Evolutionary conservation across 257 asterid genomes (phyloP), one percentile per base, ranked within the genome.

Genomic region (Solanum commersonii): DNA sequence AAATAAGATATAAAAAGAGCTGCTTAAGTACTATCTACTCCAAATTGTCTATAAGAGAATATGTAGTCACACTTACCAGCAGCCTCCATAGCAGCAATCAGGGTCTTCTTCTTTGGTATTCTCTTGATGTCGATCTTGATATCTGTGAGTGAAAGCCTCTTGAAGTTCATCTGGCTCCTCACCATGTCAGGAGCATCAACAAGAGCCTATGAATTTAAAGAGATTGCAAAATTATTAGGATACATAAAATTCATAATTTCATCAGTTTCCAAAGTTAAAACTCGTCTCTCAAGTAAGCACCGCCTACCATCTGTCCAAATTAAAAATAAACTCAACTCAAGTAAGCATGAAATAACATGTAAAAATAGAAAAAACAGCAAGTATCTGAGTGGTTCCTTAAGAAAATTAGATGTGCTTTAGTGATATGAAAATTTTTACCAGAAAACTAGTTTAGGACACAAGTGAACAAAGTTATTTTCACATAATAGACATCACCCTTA

Each of bases 141-240:
- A 73, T 89, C 91, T 20, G 90, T 88, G 79, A 89, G 89, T 5
- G 88, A 70, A 23, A 89, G 87, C 84, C 91, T 83, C 89, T 89
- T 89, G 77, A 89, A 89, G 71, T 89, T 89, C 82, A 89, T 89
- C 52, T 89, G 91, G 74, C 89, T 83, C 65, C 91, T 34, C 14
- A 87, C 85, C 89, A 87, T 89, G 85, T 89, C 91, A 42, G 89
- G 91, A n/a, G 91, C 65, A 87, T 89, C 91, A 15, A 89, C 87
- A 56, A 89, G 91, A 25, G 91, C 91, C 89, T 89, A 11, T 35
- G 8, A 15, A 31, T 84, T 71, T 27, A 49, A 35, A 49, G 67
- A 68, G 46, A 46, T 8, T 0, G 27, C 67, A 79, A 25, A 25
- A 27, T 16, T 40, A 25, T 79, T 15, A 79, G 67, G 65, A 79